Evolutionary conservation across 257 asterid genomes (phyloP), one percentile per base, ranked within the genome.

Genomic region (Gentiana macrophylla): DNA sequence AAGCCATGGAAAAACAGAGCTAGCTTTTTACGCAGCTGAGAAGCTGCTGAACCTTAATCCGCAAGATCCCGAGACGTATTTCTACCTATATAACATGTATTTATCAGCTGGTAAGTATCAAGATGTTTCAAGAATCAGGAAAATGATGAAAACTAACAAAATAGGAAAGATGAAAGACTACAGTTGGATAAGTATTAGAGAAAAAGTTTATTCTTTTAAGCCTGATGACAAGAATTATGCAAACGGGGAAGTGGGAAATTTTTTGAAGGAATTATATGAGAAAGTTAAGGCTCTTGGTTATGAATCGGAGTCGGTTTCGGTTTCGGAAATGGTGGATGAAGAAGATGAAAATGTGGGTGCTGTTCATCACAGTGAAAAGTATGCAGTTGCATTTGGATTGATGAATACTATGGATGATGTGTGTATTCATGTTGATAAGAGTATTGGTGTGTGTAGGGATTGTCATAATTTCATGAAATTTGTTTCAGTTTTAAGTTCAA

Each of bases 381-480:
- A 82, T 66, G 98, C 96, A 12, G 83, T 86, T 66, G 92, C 95
- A 0, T 86, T 79, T 61, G 95, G 92, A 41, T 71, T 91, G 67
- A 67, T 82, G 48, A 77, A 78, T 63, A 71, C 84, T 43, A 66
- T 75, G 24, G 68, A 64, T 1, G 72, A 62, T 56, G 80, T 79
- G 13, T 62, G 72, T 1, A 67, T 90, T 51, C 66, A 88, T 64
- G 73, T 91, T 49, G 66, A 72, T 49, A 91, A 91, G 96, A 86
- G 80, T 55, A 75, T 67, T 52, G 66, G 94, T 56, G 79, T 91
- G 86, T 91, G 98, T 68, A 70, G 76, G 69, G 92, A 86, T 62
- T 91, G 96, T 71, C 98, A 91, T 64, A 66, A 44, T 74, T 91
- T 91, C 60, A 74, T 84, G 52, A 84, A 86, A 63, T 38, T 68